Evolutionary conservation across 495 filamentous ascomycete species (phyloP).

Genomic region (Diplogelasinospora grovesii): DNA sequence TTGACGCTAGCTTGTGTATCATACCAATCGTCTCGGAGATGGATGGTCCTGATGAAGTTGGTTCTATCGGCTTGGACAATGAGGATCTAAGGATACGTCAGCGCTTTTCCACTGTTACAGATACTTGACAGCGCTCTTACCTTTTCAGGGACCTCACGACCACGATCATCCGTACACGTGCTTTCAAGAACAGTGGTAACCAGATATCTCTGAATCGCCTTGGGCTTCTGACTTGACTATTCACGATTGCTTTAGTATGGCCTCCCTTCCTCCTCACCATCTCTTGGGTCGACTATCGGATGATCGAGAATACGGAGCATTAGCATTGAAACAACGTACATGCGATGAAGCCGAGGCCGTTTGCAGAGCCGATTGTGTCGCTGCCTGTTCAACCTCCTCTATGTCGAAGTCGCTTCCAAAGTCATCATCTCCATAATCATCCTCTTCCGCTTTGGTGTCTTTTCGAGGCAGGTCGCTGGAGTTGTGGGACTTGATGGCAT

Average conservation of each 20-base stretch:
- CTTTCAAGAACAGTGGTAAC: constrained; percentile 63
- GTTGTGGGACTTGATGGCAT: not conserved
- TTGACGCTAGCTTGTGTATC: constrained; percentile 67
- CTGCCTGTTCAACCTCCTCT: constrained; percentile 53
- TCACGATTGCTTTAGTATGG: constrained; percentile 40
- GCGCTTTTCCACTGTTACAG: not conserved
- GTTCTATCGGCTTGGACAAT: constrained; percentile 67
- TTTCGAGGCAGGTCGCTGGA: not conserved
- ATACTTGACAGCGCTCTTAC: constrained; percentile 42
- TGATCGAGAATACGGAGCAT: too few species aligned
- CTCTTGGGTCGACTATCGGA: constrained; percentile 17
- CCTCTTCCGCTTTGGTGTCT: constrained; percentile 19
- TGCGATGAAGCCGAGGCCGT: constrained; percentile 17
- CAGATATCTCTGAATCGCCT: constrained; percentile 75
- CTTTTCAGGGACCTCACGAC: constrained; percentile 61
- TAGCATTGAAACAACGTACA: too few species aligned
- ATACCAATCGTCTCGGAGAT: constrained; percentile 77
- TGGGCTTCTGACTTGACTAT: constrained; percentile 50
- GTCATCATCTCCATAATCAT: constrained; percentile 50
- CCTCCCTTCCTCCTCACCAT: constrained; percentile 6
- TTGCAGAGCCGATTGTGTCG: constrained; percentile 39
- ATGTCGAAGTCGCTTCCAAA: constrained; percentile 67
- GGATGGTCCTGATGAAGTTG: constrained; percentile 56
- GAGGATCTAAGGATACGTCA: constrained; percentile 50
- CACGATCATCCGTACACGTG: constrained; percentile 55